Evolutionary conservation across 2,329 filamentous ascomycete species (phyloP).

Genomic region (Fusarium clavum): DNA sequence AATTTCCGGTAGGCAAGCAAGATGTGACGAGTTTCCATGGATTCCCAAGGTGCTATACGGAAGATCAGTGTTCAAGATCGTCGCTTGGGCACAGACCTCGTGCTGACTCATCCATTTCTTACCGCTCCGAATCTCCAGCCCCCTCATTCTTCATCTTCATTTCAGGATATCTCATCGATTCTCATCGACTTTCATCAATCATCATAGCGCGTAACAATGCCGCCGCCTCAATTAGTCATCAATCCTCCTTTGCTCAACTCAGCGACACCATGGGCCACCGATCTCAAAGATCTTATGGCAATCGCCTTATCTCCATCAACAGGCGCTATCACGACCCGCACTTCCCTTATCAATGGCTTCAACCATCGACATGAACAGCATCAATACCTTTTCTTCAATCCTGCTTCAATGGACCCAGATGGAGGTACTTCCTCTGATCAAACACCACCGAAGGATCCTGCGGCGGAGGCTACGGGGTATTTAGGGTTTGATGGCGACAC

Average conservation of each 20-base stretch:
- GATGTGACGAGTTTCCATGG: too few relatives aligned
- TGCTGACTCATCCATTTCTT: conserved; percentile 25
- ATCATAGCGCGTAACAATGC: conserved; percentile 12
- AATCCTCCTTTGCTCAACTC: conserved; percentile 78
- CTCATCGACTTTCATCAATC: neutral
- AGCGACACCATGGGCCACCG: conserved; percentile 80
- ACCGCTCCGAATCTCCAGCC: conserved; percentile 9
- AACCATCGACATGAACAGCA: conserved; percentile 69
- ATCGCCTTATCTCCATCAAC: conserved; percentile 72
- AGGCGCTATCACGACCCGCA: conserved; percentile 80
- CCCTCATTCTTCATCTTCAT: conserved; percentile 8
- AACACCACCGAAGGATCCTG: conserved; percentile 29
- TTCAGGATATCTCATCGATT: neutral
- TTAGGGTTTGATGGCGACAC: neutral
- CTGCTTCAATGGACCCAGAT: conserved; percentile 45
- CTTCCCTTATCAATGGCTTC: conserved; percentile 74
- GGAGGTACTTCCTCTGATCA: conserved; percentile 37
- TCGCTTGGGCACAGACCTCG: too few relatives aligned
- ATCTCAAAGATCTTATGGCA: conserved; percentile 67
- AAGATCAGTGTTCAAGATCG: too few relatives aligned
- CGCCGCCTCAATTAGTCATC: conserved; percentile 58
- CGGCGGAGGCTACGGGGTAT: conserved; percentile 29
- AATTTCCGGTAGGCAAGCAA: too few relatives aligned
- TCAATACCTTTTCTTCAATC: conserved; percentile 74
- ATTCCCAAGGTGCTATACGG: accelerated